Base-by-base conservation (phyloP, 2,329 filamentous ascomycete genomes). In the Lachnellula hyalina region DNA sequence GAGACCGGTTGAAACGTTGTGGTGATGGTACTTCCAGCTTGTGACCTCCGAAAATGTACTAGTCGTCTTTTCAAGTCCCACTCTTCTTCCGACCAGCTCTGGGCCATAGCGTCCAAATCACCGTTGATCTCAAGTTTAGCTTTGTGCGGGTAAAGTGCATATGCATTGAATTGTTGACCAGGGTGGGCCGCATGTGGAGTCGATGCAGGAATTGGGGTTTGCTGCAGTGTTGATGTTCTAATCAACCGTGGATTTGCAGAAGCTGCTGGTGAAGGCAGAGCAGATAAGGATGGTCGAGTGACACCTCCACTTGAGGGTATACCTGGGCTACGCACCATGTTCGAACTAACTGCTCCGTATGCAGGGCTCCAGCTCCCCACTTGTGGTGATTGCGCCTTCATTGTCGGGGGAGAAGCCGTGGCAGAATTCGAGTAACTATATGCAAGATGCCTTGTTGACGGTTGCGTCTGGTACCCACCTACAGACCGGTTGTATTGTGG, bases 61-160 rank as follows among this genome's bases (percentile, higher is more conserved):
- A 99, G 85, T 36, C 94, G 83, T 47, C 94, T 81, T 65, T 89
- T 87, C 51, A 84, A 84, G 38, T 86, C 81, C 73, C 84, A 85
- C 71, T 99, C 94, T 59, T 96, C 90, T 28, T 79, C 73, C 0
- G 83, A 86, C 94, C 94, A 99, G 58, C 85, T 81, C 59, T 87
- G 81, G 0, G 85, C 84, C 93, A 97, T 96, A 7, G 78, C 75
- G 50, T 91, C 85, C 47, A 99, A 79, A 65, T 96, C 89, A 19
- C 92, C 92, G 52, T 87, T 82, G 56, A 97, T 87, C 67, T 94
- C 90, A 32, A 97, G 76, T 17, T 87, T 77, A 0, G 92, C 94
- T 74, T 96, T 96, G 67, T 84, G 60, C 15, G 90, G 86, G 67
- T 92, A 93, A 62, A 93, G 81, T 3, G 85, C 82, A 67, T 96